Evolutionary conservation across 768 basidiomycete species (phyloP).

Genomic region (Filobasidium wieringae): DNA sequence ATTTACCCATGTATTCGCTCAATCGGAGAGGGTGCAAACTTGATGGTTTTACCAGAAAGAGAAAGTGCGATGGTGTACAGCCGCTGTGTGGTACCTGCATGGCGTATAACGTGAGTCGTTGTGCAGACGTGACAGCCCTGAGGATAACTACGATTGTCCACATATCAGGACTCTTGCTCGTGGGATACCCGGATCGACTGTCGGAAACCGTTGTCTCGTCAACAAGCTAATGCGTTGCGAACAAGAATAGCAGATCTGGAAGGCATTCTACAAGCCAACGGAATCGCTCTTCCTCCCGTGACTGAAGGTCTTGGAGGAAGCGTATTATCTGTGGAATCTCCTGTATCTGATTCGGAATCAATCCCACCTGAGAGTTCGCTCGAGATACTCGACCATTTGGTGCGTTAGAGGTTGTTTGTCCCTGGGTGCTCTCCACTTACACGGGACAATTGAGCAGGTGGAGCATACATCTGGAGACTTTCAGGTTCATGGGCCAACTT

Average conservation of each 20-base stretch:
- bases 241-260: conserved; percentile 27
- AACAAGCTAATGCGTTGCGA: conserved; percentile 28
- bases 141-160: neutral
- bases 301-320: too few relatives aligned
- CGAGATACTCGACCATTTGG: too few relatives aligned
- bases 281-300: conserved; percentile 17
- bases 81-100: conserved; percentile 29
- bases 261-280: conserved; percentile 19
- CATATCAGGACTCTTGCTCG: conserved; percentile 26
- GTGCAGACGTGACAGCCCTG: neutral
- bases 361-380: too few relatives aligned
- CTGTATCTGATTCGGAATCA: too few relatives aligned
- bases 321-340: too few relatives aligned
- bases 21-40: neutral
- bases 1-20: neutral
- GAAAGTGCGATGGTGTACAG: conserved; percentile 28
- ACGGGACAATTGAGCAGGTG: too few relatives aligned
- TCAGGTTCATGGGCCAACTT: conserved; percentile 33
- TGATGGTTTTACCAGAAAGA: conserved; percentile 12
- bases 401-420: too few relatives aligned
- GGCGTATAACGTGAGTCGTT: conserved; percentile 25
- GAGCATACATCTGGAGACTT: conserved; percentile 22
- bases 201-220: conserved; percentile 29
- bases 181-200: conserved; percentile 28
- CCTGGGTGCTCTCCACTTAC: too few relatives aligned